phyloP scores from a whole-genome alignment of 1,284 basidiomycete genomes.

The Rhodotorula sp. region DNA sequence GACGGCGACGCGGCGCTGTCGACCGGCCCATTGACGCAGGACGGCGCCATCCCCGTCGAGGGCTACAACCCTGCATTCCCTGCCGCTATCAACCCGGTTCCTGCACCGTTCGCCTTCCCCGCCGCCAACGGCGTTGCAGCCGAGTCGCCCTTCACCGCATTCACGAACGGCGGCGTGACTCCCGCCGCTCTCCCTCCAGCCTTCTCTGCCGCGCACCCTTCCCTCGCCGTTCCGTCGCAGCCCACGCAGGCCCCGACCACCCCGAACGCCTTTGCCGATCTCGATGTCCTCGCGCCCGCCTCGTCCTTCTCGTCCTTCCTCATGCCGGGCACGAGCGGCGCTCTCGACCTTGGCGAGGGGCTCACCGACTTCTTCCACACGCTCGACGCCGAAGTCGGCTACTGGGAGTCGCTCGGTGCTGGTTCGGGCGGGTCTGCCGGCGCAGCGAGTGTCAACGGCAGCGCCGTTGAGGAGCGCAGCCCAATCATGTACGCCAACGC shows the following conservation, averaged over 20 bases:
- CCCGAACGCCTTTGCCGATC: neutral
- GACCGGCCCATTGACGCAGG: no score
- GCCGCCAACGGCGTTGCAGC: no score
- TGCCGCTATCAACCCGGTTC: neutral
- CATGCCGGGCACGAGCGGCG: neutral
- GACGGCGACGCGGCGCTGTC: no score
- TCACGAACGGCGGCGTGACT: neutral
- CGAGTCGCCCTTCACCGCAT: no score
- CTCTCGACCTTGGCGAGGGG: constrained; percentile 1
- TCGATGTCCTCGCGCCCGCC: constrained; percentile 7
- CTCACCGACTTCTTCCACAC: constrained; percentile 21
- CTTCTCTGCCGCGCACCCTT: neutral
- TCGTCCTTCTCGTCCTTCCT: neutral
- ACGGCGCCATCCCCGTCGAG: no score
- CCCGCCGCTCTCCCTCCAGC: neutral
- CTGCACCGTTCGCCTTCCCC: neutral
- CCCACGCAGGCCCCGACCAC: neutral
- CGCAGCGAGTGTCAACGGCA: no score
- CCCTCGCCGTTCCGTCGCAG: neutral
- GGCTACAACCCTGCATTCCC: neutral
- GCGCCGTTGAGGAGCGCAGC: no score
- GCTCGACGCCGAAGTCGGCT: constrained; percentile 25
- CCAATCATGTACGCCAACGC: neutral
- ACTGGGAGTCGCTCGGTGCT: constrained; percentile 16
- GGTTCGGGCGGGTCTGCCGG: neutral